Evolutionary conservation across 2,329 filamentous ascomycete species (phyloP), one percentile per base, ranked within the genome.

Genomic region (Botryotinia calthae): DNA sequence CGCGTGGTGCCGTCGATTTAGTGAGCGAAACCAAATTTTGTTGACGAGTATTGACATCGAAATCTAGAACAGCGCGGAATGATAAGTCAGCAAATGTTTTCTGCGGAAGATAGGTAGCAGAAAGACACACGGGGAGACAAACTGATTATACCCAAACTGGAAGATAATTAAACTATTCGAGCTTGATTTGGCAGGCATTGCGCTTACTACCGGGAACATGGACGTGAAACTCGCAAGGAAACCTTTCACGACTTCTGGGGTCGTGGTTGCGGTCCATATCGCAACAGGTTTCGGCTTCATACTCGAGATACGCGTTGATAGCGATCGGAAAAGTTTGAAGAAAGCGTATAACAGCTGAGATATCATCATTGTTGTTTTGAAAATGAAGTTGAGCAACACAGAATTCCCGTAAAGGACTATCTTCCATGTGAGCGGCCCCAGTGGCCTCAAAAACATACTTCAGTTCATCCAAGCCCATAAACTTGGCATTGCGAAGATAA

Each of bases 171-270:
- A 14, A 6, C 3, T 54, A 54, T 54, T 54, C 25, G 25, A 54
- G 5, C 25, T 14, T 14, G 1, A n/a, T 0, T 54, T n/a, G 12
- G 25, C 25, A 54, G 25, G 7, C 25, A 25, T 51, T 25, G 12
- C 5, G 25, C n/a, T 28, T 12, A 1, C 28, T 4, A 7, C 16
- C 0, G 51, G 5, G 16, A n/a, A 0, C 0, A 1, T 16, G 25
- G 8, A 54, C 25, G 12, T n/a, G 48, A 1, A 54, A 54, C 16
- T 2, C 1, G 12, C 48, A n/a, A 14, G 48, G 25, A 54, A 16
- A 54, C 1, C 1, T 51, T n/a, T n/a, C 10, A 16, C 25, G 25
- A 54, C 1, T n/a, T 54, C 48, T 54, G 6, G 48, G 48, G 12
- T n/a, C n/a, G n/a, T n/a, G n/a, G n/a, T n/a, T n/a, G n/a, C n/a